Evolutionary conservation across 768 basidiomycete species (phyloP).

Genomic region (Leccinum boreale): DNA sequence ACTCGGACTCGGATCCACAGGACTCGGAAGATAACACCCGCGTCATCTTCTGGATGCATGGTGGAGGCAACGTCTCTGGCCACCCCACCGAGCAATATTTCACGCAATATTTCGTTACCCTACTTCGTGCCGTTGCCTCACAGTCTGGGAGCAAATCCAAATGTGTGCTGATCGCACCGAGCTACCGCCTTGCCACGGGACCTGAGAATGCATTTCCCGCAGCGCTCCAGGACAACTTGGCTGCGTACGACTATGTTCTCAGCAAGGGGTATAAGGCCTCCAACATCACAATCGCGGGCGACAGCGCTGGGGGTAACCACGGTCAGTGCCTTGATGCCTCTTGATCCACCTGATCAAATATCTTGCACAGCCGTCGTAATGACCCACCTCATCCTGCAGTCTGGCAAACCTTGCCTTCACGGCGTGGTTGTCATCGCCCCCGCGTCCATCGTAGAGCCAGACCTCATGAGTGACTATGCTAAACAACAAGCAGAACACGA

Average conservation of each 20-base stretch:
- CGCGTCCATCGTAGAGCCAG: neutral
- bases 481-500: slow-evolving; percentile 1
- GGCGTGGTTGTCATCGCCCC: slow-evolving; percentile 62
- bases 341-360: neutral
- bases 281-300: slow-evolving; percentile 22
- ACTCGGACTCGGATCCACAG: neutral
- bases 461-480: neutral
- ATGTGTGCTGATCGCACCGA: slow-evolving; percentile 19
- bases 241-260: slow-evolving; percentile 26
- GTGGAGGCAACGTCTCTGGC: slow-evolving; percentile 19
- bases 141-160: neutral
- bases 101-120: neutral
- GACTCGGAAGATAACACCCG: neutral
- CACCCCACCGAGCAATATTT: slow-evolving; percentile 12
- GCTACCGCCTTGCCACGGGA: slow-evolving; percentile 24
- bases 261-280: slow-evolving; percentile 18
- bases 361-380: slow-evolving; percentile 17
- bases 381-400: slow-evolving; percentile 45
- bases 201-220: slow-evolving; percentile 24
- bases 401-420: slow-evolving; percentile 44
- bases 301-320: slow-evolving; percentile 26
- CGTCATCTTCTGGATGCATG: slow-evolving; percentile 25
- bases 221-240: slow-evolving; percentile 20
- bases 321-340: slow-evolving; percentile 12
- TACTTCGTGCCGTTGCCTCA: slow-evolving; percentile 11